Evolutionary conservation across 2,329 filamentous ascomycete species (phyloP).

Genomic region (Penicillium sp.): DNA sequence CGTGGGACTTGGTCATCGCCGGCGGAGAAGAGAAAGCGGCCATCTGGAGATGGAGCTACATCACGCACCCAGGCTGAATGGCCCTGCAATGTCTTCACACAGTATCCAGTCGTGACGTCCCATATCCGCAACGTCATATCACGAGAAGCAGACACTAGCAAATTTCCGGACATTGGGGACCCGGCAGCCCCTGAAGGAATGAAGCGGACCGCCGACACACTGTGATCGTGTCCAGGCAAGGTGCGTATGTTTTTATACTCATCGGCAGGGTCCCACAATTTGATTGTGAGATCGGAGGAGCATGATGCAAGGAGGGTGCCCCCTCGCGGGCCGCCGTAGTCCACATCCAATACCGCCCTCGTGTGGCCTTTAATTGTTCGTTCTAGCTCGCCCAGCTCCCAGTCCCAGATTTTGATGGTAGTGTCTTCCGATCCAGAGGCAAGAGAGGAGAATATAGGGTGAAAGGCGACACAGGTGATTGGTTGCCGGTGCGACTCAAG

Average conservation of each 20-base stretch:
- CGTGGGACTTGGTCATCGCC: slow-evolving; percentile 78
- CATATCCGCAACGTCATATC: slow-evolving; percentile 84
- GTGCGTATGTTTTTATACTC: slow-evolving; percentile 96
- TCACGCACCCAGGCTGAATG: slow-evolving; percentile 91
- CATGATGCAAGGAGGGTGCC: slow-evolving; percentile 78
- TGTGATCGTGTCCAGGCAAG: slow-evolving; percentile 86
- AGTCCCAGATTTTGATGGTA: slow-evolving; percentile 97
- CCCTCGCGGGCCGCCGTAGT: slow-evolving; percentile 82
- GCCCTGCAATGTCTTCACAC: slow-evolving; percentile 81
- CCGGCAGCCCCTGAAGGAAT: slow-evolving; percentile 79
- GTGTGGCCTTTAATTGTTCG: slow-evolving; percentile 90
- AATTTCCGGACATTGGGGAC: slow-evolving; percentile 73
- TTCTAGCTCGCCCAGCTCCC: slow-evolving; percentile 88
- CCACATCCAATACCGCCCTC: slow-evolving; percentile 80
- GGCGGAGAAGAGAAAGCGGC: slow-evolving; percentile 75
- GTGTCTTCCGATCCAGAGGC: slow-evolving; percentile 89
- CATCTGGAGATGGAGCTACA: slow-evolving; percentile 77
- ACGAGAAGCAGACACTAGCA: slow-evolving; percentile 80
- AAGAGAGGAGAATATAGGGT: slow-evolving; percentile 84
- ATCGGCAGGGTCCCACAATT: slow-evolving; percentile 87
- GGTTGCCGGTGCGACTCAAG: slow-evolving; percentile 78
- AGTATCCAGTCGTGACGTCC: slow-evolving; percentile 91
- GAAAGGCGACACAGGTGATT: slow-evolving; percentile 86
- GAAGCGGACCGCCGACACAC: slow-evolving; percentile 82
- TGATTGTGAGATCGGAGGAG: slow-evolving; percentile 87